Conservation (phyloP, 1,139 yeast genomes). For the Debaryomycetaceae sp. region DNA sequence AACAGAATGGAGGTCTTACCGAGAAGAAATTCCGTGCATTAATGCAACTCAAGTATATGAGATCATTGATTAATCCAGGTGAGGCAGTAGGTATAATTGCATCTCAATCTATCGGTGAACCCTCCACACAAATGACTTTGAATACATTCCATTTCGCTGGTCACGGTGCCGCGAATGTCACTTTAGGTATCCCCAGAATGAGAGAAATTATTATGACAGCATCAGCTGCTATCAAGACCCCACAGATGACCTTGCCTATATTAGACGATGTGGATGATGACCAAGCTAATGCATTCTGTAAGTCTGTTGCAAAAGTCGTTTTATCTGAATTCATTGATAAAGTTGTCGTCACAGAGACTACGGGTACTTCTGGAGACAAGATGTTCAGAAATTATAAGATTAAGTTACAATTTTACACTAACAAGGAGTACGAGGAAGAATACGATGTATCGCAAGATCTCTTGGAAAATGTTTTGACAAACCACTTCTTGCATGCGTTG, state of each 20-base stretch:
- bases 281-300: conserved; percentile 91
- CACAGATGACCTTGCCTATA: conserved; percentile 95
- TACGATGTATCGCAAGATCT: conserved; percentile 83
- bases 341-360: conserved; percentile 85
- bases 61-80: conserved; percentile 92
- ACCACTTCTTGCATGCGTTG: conserved; percentile 63
- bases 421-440: conserved; percentile 76
- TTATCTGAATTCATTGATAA: conserved; percentile 87
- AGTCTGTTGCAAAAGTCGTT: conserved; percentile 79
- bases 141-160: conserved; percentile 99
- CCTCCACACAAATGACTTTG: conserved; percentile 98
- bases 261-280: conserved; percentile 74
- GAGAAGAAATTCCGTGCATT: conserved; percentile 91
- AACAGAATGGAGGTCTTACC: conserved; percentile 50
- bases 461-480: conserved; percentile 66
- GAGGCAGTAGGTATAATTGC: conserved; percentile 99
- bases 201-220: conserved; percentile 99
- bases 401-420: conserved; percentile 70
- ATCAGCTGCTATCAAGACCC: conserved; percentile 90
- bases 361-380: conserved; percentile 54
- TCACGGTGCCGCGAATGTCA: conserved; percentile 99
- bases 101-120: conserved; percentile 98
- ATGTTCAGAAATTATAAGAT: conserved; percentile 74
- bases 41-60: conserved; percentile 98
- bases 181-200: conserved; percentile 99